These are phyloP conservation scores for Amphichorda felina DNA, from an alignment of 2,329 filamentous ascomycete genomes.

Conservation along the genomic window DNA sequence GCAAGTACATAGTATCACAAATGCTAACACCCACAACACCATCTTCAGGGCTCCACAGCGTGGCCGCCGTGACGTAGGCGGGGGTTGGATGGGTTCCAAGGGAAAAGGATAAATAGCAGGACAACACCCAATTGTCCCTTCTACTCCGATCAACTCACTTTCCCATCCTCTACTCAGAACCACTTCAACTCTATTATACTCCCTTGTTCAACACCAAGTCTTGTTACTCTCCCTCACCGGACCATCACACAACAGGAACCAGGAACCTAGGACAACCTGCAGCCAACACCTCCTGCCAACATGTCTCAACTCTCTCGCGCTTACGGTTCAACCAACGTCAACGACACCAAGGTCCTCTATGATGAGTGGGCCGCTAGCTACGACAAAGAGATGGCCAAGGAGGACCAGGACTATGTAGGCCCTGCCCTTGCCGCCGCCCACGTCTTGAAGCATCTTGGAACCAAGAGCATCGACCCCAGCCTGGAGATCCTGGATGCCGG, in stretches of 20 bases:
- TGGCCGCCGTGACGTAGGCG: slow-evolving; percentile 1
- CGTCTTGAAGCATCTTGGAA: slow-evolving; percentile 17
- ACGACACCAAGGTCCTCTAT: slow-evolving; percentile 17
- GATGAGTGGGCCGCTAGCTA: slow-evolving; percentile 23
- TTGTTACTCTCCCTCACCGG: background rate
- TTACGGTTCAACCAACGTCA: slow-evolving; percentile 13
- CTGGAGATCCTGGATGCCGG: slow-evolving; percentile 37
- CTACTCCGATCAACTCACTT: background rate
- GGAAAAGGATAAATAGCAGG: slow-evolving; percentile 1
- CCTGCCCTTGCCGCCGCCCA: slow-evolving; percentile 23
- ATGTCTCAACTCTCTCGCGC: slow-evolving; percentile 15
- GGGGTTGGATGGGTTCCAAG: background rate
- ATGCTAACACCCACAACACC: slow-evolving; percentile 2
- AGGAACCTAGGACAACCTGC: too few relatives aligned
- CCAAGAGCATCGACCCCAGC: slow-evolving; percentile 9
- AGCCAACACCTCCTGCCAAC: slow-evolving; percentile 4
- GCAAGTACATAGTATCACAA: slow-evolving; percentile 1
- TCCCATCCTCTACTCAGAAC: background rate
- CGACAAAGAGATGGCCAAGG: slow-evolving; percentile 19
- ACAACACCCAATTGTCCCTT: background rate
- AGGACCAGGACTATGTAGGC: slow-evolving; percentile 27
- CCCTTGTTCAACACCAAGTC: background rate
- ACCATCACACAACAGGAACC: background rate
- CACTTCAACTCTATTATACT: background rate
- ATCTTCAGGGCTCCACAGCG: background rate